Evolutionary conservation across 768 basidiomycete genomes (phyloP), one percentile per base, ranked within the genome.

Genomic region (Psilocybe tampanensis): DNA sequence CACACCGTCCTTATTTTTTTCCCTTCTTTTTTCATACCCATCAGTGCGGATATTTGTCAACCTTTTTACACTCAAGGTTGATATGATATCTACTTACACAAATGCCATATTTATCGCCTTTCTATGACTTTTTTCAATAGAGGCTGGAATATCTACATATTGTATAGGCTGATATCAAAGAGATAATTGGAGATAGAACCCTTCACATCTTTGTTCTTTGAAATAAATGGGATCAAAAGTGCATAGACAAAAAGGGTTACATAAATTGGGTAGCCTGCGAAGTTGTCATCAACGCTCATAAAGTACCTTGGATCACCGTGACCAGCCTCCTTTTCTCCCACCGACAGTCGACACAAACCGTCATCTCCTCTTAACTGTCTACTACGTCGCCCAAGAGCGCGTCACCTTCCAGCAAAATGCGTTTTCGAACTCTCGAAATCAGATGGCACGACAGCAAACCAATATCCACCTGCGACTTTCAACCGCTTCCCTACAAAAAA

Each of bases 381-480:
- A 22, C 56, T 21, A 36, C 52, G 13, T 42, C 53, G 49, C 15
- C 44, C 24, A 26, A 49, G 51, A 60, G 51, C 55, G 33, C 54
- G 55, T 58, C 18, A 32, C 43, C 44, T n/a, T 3, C 19, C 36
- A 41, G 21, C 51, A 36, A 53, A 67, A 95, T 95, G 92, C 88
- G 92, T 59, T 92, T 90, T 70, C 84, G 90, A 58, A 94, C 93
- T 3, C 84, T 95, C 44, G 94, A 95, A 77, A 97, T 97, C 68
- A 84, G 95, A 61, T 97, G 94, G 94, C 94, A 97, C 80, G 94
- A 95, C 78, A 86, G 83, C 71, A 93, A 93, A 68, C 94, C 94
- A 44, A 95, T 99, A 73, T 95, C 94, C 43, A 92, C 94, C 15
- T 94, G 92, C 72, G 97, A 99, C 79, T 97, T 97, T 68, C 97